A percentile compares a stretch with the other conserved stretches of the same genome.
Evolutionary conservation across 768 basidiomycete species (phyloP).

Genomic region (Hericium erinaceus): DNA sequence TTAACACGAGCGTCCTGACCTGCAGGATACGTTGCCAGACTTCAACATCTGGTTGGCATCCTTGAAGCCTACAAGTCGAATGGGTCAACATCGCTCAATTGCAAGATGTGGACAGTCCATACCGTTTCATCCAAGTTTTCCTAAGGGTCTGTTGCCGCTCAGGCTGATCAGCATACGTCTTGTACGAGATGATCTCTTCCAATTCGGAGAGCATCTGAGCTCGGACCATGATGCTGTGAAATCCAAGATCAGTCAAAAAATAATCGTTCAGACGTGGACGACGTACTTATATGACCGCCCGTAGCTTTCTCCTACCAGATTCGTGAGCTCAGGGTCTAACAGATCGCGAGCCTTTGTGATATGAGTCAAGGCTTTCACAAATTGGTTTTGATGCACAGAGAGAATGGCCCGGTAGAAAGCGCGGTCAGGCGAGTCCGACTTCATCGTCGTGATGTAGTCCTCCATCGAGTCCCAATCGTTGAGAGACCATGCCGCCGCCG

Average conservation of each 20-base stretch:
- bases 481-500: constrained; percentile 94
- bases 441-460: constrained; percentile 90
- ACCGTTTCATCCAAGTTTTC: constrained; percentile 98
- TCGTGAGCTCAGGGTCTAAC: constrained; percentile 83
- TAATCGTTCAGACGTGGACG: neutral
- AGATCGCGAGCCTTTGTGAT: constrained; percentile 91
- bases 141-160: constrained; percentile 86
- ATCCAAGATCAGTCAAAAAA: constrained; percentile 5
- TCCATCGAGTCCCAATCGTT: constrained; percentile 99
- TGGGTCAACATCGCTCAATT: neutral
- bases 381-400: constrained; percentile 93
- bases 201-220: constrained; percentile 98
- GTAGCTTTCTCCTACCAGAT: constrained; percentile 92
- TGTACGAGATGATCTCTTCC: constrained; percentile 95
- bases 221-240: constrained; percentile 79
- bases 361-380: constrained; percentile 79
- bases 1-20: constrained; percentile 87
- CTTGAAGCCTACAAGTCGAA: constrained; percentile 58
- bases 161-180: constrained; percentile 88
- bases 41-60: constrained; percentile 96
- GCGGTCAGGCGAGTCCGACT: constrained; percentile 83
- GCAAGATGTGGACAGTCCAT: constrained; percentile 8
- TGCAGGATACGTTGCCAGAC: constrained; percentile 98
- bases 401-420: constrained; percentile 96
- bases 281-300: constrained; percentile 92